Evolutionary conservation across 352 stramenopile species (phyloP).

Genomic region (Peronospora belbahrii): DNA sequence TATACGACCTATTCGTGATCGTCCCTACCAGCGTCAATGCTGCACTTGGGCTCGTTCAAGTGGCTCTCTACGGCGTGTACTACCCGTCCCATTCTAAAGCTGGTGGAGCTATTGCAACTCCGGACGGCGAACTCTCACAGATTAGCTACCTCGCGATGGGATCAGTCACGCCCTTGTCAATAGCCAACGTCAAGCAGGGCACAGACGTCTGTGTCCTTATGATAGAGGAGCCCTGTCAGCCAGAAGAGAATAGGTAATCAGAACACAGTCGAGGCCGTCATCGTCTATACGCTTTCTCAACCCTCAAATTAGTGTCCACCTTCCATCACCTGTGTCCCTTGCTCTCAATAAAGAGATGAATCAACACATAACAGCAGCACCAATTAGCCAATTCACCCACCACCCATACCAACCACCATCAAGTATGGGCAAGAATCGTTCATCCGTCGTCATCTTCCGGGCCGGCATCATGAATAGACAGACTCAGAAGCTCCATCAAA

Average conservation of each 20-base stretch:
- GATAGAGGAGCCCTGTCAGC: conserved; percentile 14
- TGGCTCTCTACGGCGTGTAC: conserved; percentile 55
- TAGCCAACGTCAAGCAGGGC: conserved; percentile 10
- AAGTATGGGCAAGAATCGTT: too few species aligned
- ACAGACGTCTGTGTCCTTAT: conserved; percentile 30
- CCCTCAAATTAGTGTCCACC: conserved; percentile 1
- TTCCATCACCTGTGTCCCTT: background rate
- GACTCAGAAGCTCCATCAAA: conserved; percentile 74
- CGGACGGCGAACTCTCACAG: conserved; percentile 15
- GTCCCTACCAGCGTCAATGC: conserved; percentile 43
- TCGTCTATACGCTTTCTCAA: conserved; percentile 9
- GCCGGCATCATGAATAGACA: conserved; percentile 50
- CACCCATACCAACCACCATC: background rate
- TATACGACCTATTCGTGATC: conserved; percentile 51
- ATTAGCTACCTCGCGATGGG: conserved; percentile 23
- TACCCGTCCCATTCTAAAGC: conserved; percentile 24
- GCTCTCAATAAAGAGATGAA: background rate
- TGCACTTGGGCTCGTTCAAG: conserved; percentile 40
- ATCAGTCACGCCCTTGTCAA: conserved; percentile 3
- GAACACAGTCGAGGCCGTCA: conserved; percentile 4
- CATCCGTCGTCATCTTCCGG: conserved; percentile 26
- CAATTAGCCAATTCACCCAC: background rate
- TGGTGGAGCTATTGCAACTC: conserved; percentile 12
- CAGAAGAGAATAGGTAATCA: conserved; percentile 11
- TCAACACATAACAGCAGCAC: background rate